Base-by-base conservation (phyloP, 257 asterid species). In the Lycium barbarum region DNA sequence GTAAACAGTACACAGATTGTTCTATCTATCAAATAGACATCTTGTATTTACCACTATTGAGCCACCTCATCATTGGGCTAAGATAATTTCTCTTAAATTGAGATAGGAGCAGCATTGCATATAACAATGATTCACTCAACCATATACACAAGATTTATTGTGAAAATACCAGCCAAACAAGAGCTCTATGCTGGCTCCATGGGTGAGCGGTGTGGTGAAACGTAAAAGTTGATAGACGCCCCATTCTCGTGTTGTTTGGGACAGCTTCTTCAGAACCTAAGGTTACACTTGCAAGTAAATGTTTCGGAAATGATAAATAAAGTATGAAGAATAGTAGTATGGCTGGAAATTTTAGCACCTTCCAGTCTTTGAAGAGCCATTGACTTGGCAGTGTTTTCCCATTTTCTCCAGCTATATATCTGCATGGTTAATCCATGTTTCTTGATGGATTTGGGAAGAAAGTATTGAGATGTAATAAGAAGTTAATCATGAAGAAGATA, bases 341-440 rank as follows among this genome's bases (percentile, higher is more conserved):
- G 88, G 80, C 90, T 80, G 82, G 88, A 72, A 85, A 87, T 85
- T 57, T 87, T 86, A 76, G 84, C 85, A 84, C 91, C 92, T 80
- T 87, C 89, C 82, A 91, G 85, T 82, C 93, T 91, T 66, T 91
- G 96, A 90, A 93, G 85, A 82, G 94, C 97, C 92, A 96, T 84
- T 6, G 93, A 91, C 90, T 93, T 95, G 83, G 98, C 99, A 83
- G 88, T 89, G 79, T 89, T 93, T 86, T 96, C 99, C 98, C 98
- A 96, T 79, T 89, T 89, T 89, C 94, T 95, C 98, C 99, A 96
- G 89, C 98, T 92, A 83, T 93, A 92, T 6, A 96, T 94, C 99
- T 96, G 90, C 84, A 80, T 83, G 83, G 65, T 61, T 20, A 51
- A 18, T 79, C 20, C 45, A 84, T 79, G 71, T 40, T 13, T 67